phyloP scores from a whole-genome alignment of 2,329 filamentous ascomycete genomes.

The Penicillium sp. region DNA sequence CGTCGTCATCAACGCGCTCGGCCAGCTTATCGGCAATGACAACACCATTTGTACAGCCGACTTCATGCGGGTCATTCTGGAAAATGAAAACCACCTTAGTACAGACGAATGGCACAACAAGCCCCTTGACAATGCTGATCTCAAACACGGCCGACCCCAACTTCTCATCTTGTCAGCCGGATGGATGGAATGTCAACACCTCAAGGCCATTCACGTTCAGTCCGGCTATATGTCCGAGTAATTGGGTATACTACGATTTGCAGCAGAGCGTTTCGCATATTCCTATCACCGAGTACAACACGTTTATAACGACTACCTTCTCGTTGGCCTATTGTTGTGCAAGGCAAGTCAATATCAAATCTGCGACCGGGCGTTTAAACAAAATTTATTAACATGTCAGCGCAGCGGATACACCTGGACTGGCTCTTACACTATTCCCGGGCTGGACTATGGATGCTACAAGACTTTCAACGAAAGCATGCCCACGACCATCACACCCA shows the following conservation, averaged over 20 bases:
- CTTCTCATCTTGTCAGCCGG: neutral
- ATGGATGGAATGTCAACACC: neutral
- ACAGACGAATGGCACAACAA: neutral
- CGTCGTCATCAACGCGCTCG: neutral
- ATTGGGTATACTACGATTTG: neutral
- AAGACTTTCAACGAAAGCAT: neutral
- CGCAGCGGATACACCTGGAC: neutral
- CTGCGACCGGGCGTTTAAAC: neutral
- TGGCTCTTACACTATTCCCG: neutral
- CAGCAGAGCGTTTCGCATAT: neutral
- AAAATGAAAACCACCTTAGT: neutral
- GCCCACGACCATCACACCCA: neutral
- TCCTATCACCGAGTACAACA: neutral
- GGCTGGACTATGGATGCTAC: neutral
- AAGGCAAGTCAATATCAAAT: neutral
- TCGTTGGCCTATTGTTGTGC: neutral
- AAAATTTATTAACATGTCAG: neutral
- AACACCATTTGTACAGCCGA: neutral
- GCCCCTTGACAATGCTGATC: neutral
- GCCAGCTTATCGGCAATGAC: neutral
- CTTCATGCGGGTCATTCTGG: neutral
- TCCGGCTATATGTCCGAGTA: neutral
- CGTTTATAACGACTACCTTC: neutral
- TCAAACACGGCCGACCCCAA: neutral
- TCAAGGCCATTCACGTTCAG: neutral